Evolutionary conservation across 2,329 filamentous ascomycete genomes (phyloP).

Genomic region (Neofusicoccum parvum): DNA sequence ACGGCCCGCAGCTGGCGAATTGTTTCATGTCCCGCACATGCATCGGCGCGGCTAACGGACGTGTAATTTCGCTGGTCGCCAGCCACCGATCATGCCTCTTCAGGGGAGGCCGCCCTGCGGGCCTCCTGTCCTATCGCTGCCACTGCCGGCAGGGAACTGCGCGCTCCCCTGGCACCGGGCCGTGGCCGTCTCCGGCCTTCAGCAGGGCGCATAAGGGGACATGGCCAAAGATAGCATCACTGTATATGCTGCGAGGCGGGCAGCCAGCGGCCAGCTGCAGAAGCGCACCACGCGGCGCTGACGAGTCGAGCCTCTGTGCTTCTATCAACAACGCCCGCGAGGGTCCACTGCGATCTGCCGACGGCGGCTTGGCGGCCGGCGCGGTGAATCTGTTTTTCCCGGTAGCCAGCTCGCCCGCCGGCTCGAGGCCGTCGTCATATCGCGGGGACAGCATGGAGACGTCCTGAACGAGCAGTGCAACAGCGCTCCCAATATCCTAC

Average conservation of each 20-base stretch:
- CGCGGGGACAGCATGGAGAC: constrained; percentile 15
- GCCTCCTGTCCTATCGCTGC: constrained; percentile 8
- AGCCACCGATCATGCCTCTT: constrained; percentile 7
- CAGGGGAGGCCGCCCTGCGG: constrained; percentile 1
- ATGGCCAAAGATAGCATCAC: not conserved
- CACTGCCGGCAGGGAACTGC: not conserved
- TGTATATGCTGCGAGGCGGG: not conserved
- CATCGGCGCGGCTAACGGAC: constrained; percentile 11
- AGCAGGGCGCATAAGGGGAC: constrained; percentile 1
- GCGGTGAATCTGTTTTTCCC: not conserved
- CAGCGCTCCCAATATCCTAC: constrained; percentile 16
- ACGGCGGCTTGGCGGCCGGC: not conserved
- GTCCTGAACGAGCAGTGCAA: constrained; percentile 14
- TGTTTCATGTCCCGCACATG: constrained; percentile 13
- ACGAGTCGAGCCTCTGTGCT: not conserved
- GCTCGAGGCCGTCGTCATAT: not conserved
- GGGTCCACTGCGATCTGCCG: not conserved
- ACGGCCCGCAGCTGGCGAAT: constrained; percentile 16
- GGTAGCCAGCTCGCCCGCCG: not conserved
- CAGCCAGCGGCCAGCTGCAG: not conserved
- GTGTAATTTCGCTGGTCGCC: constrained; percentile 14
- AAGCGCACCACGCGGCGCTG: not conserved
- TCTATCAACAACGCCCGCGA: not conserved
- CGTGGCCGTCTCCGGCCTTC: not conserved
- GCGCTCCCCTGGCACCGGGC: not conserved